phyloP scores from a whole-genome alignment of 331 rosid species.

The Phaseolus coccineus region DNA sequence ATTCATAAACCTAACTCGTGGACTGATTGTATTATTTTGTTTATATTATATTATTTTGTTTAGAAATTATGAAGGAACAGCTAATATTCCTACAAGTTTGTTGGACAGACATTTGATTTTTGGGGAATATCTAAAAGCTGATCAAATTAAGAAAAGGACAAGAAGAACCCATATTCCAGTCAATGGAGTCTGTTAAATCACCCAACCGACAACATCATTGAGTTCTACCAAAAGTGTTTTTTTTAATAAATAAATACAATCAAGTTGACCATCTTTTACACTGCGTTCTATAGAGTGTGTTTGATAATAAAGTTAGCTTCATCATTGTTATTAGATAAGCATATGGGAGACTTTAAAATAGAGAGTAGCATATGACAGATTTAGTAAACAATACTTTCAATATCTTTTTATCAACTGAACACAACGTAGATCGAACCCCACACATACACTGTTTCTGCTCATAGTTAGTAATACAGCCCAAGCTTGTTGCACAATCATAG shows the following conservation, averaged over 20 bases:
- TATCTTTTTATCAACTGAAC: too few species aligned
- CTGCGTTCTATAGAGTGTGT: too few species aligned
- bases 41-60: not conserved
- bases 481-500: not conserved
- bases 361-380: not conserved
- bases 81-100: not conserved
- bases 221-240: not conserved
- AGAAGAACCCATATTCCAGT: not conserved
- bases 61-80: not conserved
- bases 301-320: not conserved
- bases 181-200: not conserved
- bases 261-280: not conserved
- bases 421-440: too few species aligned
- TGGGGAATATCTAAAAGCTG: not conserved
- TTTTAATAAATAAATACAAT: not conserved
- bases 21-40: not conserved
- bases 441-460: not conserved
- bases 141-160: not conserved
- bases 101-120: not conserved
- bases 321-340: not conserved
- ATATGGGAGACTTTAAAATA: not conserved
- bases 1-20: not conserved
- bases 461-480: not conserved
- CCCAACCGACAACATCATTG: not conserved
- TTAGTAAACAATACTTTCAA: not conserved